phyloP scores from a whole-genome alignment of 2,329 filamentous ascomycete genomes.

The Grosmannia penicillata region DNA sequence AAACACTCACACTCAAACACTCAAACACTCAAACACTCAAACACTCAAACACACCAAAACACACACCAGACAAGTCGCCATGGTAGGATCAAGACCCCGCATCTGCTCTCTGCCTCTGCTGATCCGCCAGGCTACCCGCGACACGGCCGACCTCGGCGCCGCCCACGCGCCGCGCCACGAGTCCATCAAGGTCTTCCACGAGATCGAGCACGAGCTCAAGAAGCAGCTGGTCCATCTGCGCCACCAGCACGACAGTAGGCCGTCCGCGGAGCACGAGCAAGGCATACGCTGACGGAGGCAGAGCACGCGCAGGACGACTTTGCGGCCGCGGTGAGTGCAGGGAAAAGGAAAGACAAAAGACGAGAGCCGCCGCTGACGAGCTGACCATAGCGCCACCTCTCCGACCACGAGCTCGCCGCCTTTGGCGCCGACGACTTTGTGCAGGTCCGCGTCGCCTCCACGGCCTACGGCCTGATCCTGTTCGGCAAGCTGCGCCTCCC shows the following conservation, averaged over 20 bases:
- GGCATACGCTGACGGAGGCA: conserved; percentile 10
- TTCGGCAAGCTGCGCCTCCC: conserved; percentile 35
- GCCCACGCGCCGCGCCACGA: conserved; percentile 34
- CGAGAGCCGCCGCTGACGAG: too few relatives aligned
- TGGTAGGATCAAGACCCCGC: too few relatives aligned
- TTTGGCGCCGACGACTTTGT: conserved; percentile 25
- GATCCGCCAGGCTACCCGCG: conserved; percentile 31
- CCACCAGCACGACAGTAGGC: conserved; percentile 28
- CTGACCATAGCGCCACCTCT: conserved; percentile 15
- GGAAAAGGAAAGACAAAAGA: too few relatives aligned
- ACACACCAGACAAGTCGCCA: background rate
- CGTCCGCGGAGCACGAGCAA: too few relatives aligned
- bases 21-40: too few relatives aligned
- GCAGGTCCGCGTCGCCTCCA: conserved; percentile 26
- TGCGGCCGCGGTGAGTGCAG: conserved; percentile 25
- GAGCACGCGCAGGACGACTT: conserved; percentile 43
- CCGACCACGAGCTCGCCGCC: conserved; percentile 21
- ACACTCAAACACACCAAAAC: background rate
- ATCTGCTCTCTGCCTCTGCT: background rate
- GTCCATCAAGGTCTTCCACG: conserved; percentile 31
- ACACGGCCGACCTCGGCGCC: conserved; percentile 35
- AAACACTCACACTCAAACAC: too few relatives aligned
- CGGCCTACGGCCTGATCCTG: conserved; percentile 32
- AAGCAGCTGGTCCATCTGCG: conserved; percentile 32
- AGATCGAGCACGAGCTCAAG: conserved; percentile 36